These are phyloP conservation scores for Suillus spraguei DNA, from an alignment of 768 basidiomycete genomes.

Conservation along the genomic window DNA sequence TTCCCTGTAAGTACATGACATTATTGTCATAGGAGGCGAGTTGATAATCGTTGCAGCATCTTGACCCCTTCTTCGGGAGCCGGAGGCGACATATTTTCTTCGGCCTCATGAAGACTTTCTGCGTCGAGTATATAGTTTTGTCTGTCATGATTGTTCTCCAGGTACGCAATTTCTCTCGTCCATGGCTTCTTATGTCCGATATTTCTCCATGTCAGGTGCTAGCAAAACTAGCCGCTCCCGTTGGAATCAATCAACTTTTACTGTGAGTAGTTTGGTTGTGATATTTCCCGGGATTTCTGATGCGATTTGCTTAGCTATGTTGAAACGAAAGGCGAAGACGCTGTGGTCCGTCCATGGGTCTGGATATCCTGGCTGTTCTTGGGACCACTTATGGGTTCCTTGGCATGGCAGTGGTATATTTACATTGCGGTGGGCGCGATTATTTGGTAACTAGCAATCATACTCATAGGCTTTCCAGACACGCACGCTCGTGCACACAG, in stretches of 20 bases:
- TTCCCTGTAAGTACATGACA: constrained; percentile 30
- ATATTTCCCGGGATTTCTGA: neutral
- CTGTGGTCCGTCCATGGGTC: constrained; percentile 64
- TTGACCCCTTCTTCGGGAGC: constrained; percentile 25
- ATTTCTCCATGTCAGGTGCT: constrained; percentile 15
- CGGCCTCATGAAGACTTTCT: constrained; percentile 18
- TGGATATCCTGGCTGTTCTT: constrained; percentile 60
- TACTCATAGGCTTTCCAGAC: constrained; percentile 29
- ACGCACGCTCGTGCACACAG: constrained; percentile 47
- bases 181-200: neutral
- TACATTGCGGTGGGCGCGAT: constrained; percentile 32
- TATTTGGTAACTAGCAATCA: constrained; percentile 11
- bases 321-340: constrained; percentile 51
- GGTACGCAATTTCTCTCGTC: neutral
- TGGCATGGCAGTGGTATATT: constrained; percentile 57
- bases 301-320: constrained; percentile 49
- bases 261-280: constrained; percentile 19
- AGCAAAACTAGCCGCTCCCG: constrained; percentile 28
- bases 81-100: constrained; percentile 20
- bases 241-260: constrained; percentile 36
- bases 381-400: constrained; percentile 44
- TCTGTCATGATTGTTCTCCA: constrained; percentile 12
- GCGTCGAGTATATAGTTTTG: constrained; percentile 15
- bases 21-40: neutral
- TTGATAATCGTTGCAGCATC: constrained; percentile 22